Base-by-base conservation (phyloP, 2,329 filamentous ascomycete genomes). In the Talaromyces pinophilus region DNA sequence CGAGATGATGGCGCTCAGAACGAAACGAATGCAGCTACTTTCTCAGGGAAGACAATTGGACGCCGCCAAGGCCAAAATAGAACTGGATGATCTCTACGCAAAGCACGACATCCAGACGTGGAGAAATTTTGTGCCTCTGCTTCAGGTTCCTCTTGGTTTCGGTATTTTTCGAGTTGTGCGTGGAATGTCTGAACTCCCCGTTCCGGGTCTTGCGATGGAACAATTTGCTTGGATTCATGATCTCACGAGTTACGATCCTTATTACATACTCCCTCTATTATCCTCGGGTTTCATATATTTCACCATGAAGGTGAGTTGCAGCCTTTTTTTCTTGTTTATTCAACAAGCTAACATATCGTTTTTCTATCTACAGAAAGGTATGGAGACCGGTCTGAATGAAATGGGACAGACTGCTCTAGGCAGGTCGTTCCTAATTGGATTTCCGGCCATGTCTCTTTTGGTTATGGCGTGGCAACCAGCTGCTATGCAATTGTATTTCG, bases 191-290 rank as follows among this genome's bases (percentile, higher is more conserved):
- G 77, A 83, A 25, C 81, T 98, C 59, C 94, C 94, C 3, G 92
- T 97, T 5, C 94, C 94, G 0, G 89, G 87, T 0, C 78, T 98
- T 70, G 86, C 91, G 71, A 81, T 80, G 0, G 91, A 91, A 38
- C 89, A 91, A 2, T 79, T 88, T 42, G 79, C 88, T 48, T 99
- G 95, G 95, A 86, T 98, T 70, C 79, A 82, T 1, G 91, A 98
- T 76, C 79, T 99, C 69, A 89, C 92, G 0, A 75, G 88, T 25
- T 77, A 86, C 1, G 95, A 99, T 77, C 94, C 95, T 0, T 89
- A 84, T 72, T 94, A 87, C 71, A 77, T 95, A 48, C 80, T 98
- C 38, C 95, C 95, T 1, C 69, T 87, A 2, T 66, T 84, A 1
- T 87, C 88, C 2, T 84, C 88, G 1, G 77, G 74, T 7, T 74